phyloP scores from a whole-genome alignment of 495 filamentous ascomycete species.

The Podospora sp. region DNA sequence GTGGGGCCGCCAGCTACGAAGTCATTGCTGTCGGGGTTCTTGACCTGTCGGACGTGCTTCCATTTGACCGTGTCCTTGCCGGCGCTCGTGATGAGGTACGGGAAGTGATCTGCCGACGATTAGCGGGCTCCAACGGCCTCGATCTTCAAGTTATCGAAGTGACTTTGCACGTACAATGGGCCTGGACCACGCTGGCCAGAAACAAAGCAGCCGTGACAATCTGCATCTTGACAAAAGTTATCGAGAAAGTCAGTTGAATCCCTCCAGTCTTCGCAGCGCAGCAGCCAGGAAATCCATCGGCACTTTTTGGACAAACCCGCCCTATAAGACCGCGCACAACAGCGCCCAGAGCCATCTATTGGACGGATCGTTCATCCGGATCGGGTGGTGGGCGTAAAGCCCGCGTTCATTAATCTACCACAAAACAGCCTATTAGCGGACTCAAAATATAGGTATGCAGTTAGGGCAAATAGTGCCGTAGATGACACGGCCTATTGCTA shows the following conservation, averaged over 20 bases:
- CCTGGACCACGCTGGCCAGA: slow-evolving; percentile 15
- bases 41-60: slow-evolving; percentile 47
- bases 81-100: slow-evolving; percentile 36
- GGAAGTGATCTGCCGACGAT: slow-evolving; percentile 36
- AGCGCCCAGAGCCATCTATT: background rate
- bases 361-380: background rate
- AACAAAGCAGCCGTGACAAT: slow-evolving; percentile 10
- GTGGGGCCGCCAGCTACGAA: slow-evolving; percentile 42
- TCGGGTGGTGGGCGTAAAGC: background rate
- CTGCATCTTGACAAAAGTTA: slow-evolving; percentile 11
- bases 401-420: background rate
- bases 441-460: background rate
- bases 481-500: background rate
- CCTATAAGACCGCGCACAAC: background rate
- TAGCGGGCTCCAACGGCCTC: background rate
- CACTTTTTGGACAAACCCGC: background rate
- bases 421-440: background rate
- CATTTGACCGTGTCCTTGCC: slow-evolving; percentile 40
- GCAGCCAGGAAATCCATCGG: background rate
- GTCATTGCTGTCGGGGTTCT: slow-evolving; percentile 50
- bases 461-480: too few relatives aligned
- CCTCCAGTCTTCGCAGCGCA: background rate
- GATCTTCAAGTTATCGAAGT: background rate
- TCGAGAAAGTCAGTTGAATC: background rate
- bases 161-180: slow-evolving; percentile 2